phyloP scores from a whole-genome alignment of 495 filamentous ascomycete genomes.

The Penicillium angulare region DNA sequence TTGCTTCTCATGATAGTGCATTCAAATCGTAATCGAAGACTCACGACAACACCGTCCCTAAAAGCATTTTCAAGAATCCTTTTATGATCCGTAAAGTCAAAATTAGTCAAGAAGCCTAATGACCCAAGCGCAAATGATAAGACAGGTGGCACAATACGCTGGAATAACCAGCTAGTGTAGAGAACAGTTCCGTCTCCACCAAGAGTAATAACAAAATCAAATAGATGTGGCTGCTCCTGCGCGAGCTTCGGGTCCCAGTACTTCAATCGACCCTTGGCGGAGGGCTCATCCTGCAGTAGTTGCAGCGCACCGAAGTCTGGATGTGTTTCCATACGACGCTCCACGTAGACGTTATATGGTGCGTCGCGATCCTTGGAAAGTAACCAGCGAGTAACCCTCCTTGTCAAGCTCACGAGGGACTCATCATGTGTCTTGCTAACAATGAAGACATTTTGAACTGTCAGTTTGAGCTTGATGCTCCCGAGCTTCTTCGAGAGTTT shows the following conservation, averaged over 20 bases:
- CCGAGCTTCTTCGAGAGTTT: constrained; percentile 85
- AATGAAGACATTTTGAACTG: constrained; percentile 79
- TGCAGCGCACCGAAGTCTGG: constrained; percentile 67
- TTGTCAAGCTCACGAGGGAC: constrained; percentile 72
- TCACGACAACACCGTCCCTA: constrained; percentile 82
- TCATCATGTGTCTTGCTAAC: constrained; percentile 87
- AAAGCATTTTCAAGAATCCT: constrained; percentile 71
- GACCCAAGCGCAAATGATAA: constrained; percentile 90
- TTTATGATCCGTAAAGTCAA: constrained; percentile 76
- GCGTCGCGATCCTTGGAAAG: constrained; percentile 69
- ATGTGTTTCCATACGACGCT: constrained; percentile 68
- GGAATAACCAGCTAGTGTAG: constrained; percentile 95
- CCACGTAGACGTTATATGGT: constrained; percentile 74
- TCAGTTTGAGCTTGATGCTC: constrained; percentile 73
- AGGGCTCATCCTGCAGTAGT: constrained; percentile 56
- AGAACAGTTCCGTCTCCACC: constrained; percentile 97
- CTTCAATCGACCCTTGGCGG: constrained; percentile 58
- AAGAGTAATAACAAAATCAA: constrained; percentile 91
- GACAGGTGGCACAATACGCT: constrained; percentile 92
- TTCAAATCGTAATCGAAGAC: constrained; percentile 84
- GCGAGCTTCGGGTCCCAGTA: constrained; percentile 86
- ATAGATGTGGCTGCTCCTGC: constrained; percentile 71
- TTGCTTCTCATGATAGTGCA: constrained; percentile 90
- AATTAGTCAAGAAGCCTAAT: constrained; percentile 93
- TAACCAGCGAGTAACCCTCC: constrained; percentile 81